phyloP scores from a whole-genome alignment of 148 eudicot genomes.

The Nepenthes mirabilis region DNA sequence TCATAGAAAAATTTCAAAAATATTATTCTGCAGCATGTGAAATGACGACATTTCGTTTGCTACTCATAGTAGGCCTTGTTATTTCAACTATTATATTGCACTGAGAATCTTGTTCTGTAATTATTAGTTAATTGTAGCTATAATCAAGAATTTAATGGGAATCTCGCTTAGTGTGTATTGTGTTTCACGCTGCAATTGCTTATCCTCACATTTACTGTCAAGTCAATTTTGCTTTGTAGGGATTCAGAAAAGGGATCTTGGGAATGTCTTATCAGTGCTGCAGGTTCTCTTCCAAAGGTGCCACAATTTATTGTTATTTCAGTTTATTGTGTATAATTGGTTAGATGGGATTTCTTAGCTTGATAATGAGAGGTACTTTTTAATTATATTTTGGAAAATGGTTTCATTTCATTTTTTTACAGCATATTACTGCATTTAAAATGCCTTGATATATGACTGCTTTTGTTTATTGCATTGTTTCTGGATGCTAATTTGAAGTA shows the following conservation, averaged over 20 bases:
- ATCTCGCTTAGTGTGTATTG: not conserved
- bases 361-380: too few species aligned
- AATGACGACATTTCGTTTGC: too few species aligned
- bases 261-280: slow-evolving; percentile 17
- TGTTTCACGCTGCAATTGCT: not conserved
- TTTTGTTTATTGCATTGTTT: too few species aligned
- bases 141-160: not conserved
- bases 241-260: slow-evolving; percentile 18
- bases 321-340: not conserved
- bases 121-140: not conserved
- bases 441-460: too few species aligned
- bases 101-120: not conserved
- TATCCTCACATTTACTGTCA: not conserved
- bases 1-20: too few species aligned
- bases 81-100: not conserved
- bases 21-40: too few species aligned
- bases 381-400: too few species aligned
- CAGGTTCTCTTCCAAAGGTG: slow-evolving; percentile 31
- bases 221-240: slow-evolving; percentile 16
- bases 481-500: too few species aligned
- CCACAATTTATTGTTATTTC: not conserved
- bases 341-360: not conserved
- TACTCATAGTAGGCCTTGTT: not conserved
- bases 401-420: too few species aligned
- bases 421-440: too few species aligned